A percentile compares a stretch with the other conserved stretches of the same genome.
These are phyloP conservation scores for Nephelium lappaceum DNA, from an alignment of 345 rosid genomes.

Conservation along the genomic window DNA sequence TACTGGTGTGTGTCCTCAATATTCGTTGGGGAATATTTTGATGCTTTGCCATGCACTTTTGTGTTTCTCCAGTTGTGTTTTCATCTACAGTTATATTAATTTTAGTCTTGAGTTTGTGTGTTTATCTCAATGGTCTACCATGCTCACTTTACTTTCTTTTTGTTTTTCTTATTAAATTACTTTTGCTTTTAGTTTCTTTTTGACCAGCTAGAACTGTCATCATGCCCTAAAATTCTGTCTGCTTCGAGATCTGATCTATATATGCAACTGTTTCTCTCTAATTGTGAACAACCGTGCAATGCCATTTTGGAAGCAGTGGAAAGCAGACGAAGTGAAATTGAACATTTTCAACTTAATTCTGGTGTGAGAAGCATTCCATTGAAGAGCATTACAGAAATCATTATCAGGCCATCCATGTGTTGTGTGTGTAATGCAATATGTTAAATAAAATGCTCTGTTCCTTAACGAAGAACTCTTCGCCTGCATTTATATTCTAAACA, in stretches of 20 bases:
- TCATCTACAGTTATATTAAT: background rate
- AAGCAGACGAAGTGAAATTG: background rate
- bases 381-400: background rate
- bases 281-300: background rate
- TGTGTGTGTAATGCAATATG: too few relatives aligned
- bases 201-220: too few relatives aligned
- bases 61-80: background rate
- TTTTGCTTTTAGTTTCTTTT: too few relatives aligned
- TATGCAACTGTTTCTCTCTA: background rate
- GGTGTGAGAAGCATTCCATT: background rate
- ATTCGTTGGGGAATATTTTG: background rate
- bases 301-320: background rate
- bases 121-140: background rate
- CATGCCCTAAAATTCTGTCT: too few relatives aligned
- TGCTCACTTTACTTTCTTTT: too few relatives aligned
- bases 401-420: too few relatives aligned
- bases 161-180: too few relatives aligned
- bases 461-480: too few relatives aligned
- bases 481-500: too few relatives aligned
- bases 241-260: background rate
- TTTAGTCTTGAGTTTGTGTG: background rate
- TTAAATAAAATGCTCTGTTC: too few relatives aligned
- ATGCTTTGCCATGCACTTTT: background rate
- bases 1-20: background rate
- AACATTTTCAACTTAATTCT: background rate